phyloP scores from a whole-genome alignment of 2,329 filamentous ascomycete species.

The Colletotrichum scovillei region DNA sequence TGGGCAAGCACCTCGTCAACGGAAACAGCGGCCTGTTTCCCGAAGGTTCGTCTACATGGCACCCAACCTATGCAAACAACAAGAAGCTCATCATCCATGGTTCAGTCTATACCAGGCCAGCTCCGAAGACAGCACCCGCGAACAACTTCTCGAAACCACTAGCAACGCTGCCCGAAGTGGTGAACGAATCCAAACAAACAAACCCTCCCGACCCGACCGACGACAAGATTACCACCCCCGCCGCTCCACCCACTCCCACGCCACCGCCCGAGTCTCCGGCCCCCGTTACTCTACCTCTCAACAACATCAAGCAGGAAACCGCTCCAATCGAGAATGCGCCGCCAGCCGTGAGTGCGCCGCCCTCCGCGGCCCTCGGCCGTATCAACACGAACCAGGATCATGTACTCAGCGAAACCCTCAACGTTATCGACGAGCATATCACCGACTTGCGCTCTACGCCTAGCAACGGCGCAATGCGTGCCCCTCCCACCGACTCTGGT shows the following conservation, averaged over 20 bases:
- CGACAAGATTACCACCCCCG: not conserved
- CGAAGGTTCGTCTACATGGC: constrained; percentile 70
- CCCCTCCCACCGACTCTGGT: constrained; percentile 77
- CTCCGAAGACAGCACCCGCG: constrained; percentile 56
- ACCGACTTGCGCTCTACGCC: constrained; percentile 78
- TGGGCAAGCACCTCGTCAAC: constrained; percentile 79
- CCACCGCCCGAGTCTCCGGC: constrained; percentile 45
- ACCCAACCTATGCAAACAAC: constrained; percentile 20
- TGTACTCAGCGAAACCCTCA: constrained; percentile 93
- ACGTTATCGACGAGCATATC: constrained; percentile 97
- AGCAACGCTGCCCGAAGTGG: constrained; percentile 45
- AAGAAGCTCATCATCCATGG: constrained; percentile 8
- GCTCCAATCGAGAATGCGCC: constrained; percentile 45
- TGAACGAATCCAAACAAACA: constrained; percentile 39
- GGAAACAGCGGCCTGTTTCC: constrained; percentile 84
- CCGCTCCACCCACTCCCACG: constrained; percentile 36
- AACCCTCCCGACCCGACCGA: constrained; percentile 17
- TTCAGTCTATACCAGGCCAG: constrained; percentile 71
- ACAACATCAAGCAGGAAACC: constrained; percentile 51
- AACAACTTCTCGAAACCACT: constrained; percentile 46
- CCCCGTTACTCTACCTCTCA: constrained; percentile 54
- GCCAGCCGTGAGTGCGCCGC: constrained; percentile 45
- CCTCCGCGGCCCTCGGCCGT: constrained; percentile 42
- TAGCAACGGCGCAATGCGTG: constrained; percentile 62
- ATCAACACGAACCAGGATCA: constrained; percentile 67